These are phyloP conservation scores for Podaxis sp. DNA, from an alignment of 768 basidiomycete genomes.

Conservation along the genomic window DNA sequence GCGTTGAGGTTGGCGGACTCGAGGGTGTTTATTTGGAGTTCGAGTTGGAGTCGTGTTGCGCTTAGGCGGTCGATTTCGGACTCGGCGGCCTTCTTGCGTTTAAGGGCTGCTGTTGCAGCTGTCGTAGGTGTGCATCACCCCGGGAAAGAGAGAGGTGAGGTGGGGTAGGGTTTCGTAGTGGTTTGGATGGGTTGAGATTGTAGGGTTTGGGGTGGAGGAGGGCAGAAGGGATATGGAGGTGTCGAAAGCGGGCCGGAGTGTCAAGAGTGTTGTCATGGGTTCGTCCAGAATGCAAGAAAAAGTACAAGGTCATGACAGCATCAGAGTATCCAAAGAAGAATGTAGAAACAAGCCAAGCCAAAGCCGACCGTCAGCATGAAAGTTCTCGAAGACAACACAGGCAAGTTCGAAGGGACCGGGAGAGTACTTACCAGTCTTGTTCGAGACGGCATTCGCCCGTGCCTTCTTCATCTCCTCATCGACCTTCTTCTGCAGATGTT, in stretches of 20 bases:
- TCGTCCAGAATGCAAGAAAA: background rate
- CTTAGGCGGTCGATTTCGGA: constrained; percentile 81
- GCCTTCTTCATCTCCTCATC: constrained; percentile 94
- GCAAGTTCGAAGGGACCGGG: background rate
- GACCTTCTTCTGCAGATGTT: constrained; percentile 93
- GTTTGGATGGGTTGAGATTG: background rate
- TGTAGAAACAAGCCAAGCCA: background rate
- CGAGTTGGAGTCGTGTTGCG: constrained; percentile 86
- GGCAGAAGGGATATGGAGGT: background rate
- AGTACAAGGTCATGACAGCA: background rate
- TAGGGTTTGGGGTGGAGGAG: background rate
- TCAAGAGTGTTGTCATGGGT: background rate
- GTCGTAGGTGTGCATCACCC: constrained; percentile 11
- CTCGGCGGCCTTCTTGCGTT: constrained; percentile 92
- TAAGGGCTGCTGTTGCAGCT: constrained; percentile 89
- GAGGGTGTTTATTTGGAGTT: constrained; percentile 95
- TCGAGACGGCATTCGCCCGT: constrained; percentile 87
- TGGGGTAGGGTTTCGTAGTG: background rate
- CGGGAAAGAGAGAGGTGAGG: background rate
- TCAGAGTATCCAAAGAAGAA: background rate
- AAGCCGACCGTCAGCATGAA: constrained; percentile 3
- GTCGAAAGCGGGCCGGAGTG: background rate
- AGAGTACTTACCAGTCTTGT: constrained; percentile 78
- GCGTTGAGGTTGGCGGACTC: constrained; percentile 98
- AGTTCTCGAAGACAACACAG: constrained; percentile 1